Conservation (phyloP, 306 rosid genomes). For the Rubus parviflorus region DNA sequence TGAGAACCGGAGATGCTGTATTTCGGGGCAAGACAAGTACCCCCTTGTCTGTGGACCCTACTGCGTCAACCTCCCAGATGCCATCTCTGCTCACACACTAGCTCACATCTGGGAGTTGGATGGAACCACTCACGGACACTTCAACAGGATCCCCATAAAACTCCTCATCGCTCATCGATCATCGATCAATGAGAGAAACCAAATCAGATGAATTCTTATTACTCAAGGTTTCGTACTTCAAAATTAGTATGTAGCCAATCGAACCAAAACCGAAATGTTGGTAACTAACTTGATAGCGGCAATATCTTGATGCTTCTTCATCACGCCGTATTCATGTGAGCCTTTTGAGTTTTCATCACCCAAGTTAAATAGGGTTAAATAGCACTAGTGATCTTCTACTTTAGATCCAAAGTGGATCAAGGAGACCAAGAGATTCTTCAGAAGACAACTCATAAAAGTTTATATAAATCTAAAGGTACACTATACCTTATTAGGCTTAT, state of each 20-base stretch:
- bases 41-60: slow-evolving; percentile 77
- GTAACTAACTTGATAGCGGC: background rate
- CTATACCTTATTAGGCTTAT: slow-evolving; percentile 28
- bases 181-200: background rate
- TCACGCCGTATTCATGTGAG: background rate
- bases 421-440: too few species aligned
- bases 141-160: slow-evolving; percentile 55
- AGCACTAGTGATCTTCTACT: background rate
- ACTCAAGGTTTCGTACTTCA: background rate
- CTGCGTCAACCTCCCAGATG: slow-evolving; percentile 61
- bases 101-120: slow-evolving; percentile 59
- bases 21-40: slow-evolving; percentile 44
- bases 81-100: slow-evolving; percentile 48
- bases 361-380: background rate
- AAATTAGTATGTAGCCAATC: background rate
- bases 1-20: slow-evolving; percentile 56
- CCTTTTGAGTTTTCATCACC: background rate
- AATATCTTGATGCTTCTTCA: background rate
- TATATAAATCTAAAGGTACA: background rate
- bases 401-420: background rate
- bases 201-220: background rate
- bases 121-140: slow-evolving; percentile 60
- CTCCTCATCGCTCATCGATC: slow-evolving; percentile 13
- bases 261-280: background rate
- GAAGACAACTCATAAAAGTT: background rate